These are phyloP conservation scores for Xylaria grammica DNA, from an alignment of 495 filamentous ascomycete species.

Conservation along the genomic window DNA sequence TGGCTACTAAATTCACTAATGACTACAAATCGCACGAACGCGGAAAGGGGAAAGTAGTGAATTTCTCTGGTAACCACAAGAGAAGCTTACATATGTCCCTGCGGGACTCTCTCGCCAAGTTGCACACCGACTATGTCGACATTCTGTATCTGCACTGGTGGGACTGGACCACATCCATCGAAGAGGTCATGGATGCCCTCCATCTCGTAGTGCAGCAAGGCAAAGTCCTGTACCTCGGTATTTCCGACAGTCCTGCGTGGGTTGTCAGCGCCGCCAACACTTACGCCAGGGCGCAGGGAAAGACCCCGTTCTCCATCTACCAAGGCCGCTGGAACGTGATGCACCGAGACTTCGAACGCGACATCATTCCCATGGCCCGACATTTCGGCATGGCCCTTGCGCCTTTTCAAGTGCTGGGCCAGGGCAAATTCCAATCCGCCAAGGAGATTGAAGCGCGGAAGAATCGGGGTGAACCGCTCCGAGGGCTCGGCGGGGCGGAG, in stretches of 20 bases:
- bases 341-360: conserved; percentile 61
- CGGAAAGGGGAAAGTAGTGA: conserved; percentile 23
- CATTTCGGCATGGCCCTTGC: conserved; percentile 64
- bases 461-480: conserved; percentile 43
- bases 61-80: conserved; percentile 31
- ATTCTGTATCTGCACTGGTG: conserved; percentile 68
- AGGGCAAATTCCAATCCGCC: conserved; percentile 57
- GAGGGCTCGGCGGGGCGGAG: conserved; percentile 35
- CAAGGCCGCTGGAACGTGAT: conserved; percentile 69
- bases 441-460: conserved; percentile 45
- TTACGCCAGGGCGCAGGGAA: conserved; percentile 64
- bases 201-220: conserved; percentile 62
- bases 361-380: conserved; percentile 65
- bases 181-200: conserved; percentile 67
- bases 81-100: conserved; percentile 58
- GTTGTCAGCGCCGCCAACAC: conserved; percentile 64
- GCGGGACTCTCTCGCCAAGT: conserved; percentile 60
- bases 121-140: conserved; percentile 72
- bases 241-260: conserved; percentile 70
- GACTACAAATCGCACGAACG: conserved; percentile 30
- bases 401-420: conserved; percentile 62
- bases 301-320: conserved; percentile 69
- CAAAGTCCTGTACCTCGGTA: conserved; percentile 69
- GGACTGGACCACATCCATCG: conserved; percentile 64
- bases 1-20: conserved; percentile 33